Conservation (phyloP, 1,139 yeast species). For the Hansenula sp. region DNA sequence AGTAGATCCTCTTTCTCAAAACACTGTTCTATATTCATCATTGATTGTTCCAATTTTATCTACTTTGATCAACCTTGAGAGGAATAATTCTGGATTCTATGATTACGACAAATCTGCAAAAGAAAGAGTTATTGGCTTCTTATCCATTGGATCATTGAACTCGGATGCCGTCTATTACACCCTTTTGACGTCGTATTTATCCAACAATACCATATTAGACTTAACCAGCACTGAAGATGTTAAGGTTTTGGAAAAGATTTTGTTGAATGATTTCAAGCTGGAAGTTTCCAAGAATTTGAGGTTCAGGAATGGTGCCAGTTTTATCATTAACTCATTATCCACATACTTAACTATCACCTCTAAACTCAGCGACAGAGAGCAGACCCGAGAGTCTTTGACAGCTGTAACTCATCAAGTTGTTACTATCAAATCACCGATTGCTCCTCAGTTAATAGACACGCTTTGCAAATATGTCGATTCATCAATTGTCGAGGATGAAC, state of each 20-base stretch:
- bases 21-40: conserved; percentile 38
- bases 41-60: conserved; percentile 47
- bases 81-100: conserved; percentile 46
- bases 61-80: conserved; percentile 39
- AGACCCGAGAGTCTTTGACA: neutral
- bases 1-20: conserved; percentile 25
- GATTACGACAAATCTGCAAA: conserved; percentile 41
- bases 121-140: conserved; percentile 40
- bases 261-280: conserved; percentile 21
- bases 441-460: conserved; percentile 9
- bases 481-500: conserved; percentile 2
- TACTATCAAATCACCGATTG: conserved; percentile 7
- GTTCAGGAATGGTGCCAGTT: conserved; percentile 21
- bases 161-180: conserved; percentile 48
- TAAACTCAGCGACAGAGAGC: neutral
- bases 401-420: conserved; percentile 13
- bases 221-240: conserved; percentile 6
- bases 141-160: conserved; percentile 49
- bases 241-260: conserved; percentile 15
- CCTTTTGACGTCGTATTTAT: conserved; percentile 18
- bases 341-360: conserved; percentile 10
- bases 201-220: conserved; percentile 6
- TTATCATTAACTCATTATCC: conserved; percentile 21
- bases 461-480: conserved; percentile 9
- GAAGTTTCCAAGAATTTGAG: conserved; percentile 26